These are phyloP conservation scores for Mycosphaerella sp. DNA, from an alignment of 2,329 filamentous ascomycete genomes.

Conservation along the genomic window DNA sequence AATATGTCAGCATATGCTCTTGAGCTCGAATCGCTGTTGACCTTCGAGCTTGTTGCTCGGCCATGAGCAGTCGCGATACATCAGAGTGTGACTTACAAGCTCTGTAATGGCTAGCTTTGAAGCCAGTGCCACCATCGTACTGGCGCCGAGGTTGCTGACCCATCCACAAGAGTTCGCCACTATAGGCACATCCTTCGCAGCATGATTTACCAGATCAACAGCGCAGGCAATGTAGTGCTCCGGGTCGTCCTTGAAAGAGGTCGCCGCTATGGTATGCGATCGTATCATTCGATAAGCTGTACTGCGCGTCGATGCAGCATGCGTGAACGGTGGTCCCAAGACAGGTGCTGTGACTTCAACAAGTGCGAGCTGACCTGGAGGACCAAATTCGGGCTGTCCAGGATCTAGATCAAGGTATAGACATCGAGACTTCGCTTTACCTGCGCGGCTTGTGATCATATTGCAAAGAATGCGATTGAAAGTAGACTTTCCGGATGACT, in stretches of 20 bases:
- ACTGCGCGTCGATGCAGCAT: constrained; percentile 38
- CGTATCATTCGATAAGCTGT: constrained; percentile 43
- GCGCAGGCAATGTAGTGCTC: constrained; percentile 61
- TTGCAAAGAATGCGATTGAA: constrained; percentile 63
- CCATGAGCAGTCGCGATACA: no score
- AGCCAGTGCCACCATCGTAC: constrained; percentile 56
- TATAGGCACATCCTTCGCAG: constrained; percentile 48
- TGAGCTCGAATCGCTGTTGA: neutral
- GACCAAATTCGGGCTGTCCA: constrained; percentile 67
- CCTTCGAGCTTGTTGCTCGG: no score
- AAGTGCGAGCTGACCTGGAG: constrained; percentile 64
- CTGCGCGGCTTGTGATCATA: constrained; percentile 51
- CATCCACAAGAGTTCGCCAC: constrained; percentile 71
- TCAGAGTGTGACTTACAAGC: constrained; percentile 44
- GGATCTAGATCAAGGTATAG: constrained; percentile 70
- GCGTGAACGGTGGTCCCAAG: constrained; percentile 61
- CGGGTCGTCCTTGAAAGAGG: constrained; percentile 59
- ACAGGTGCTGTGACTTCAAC: constrained; percentile 55
- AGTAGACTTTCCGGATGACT: constrained; percentile 69
- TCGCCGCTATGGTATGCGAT: constrained; percentile 60
- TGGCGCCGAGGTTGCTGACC: constrained; percentile 63
- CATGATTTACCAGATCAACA: constrained; percentile 55
- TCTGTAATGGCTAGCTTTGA: constrained; percentile 50
- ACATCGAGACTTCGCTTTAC: constrained; percentile 18
- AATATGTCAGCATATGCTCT: neutral